A percentile compares a stretch with the other conserved stretches of the same genome.
phyloP scores from a whole-genome alignment of 2,329 filamentous ascomycete species.

The Aspergillus brunneoviolaceus region DNA sequence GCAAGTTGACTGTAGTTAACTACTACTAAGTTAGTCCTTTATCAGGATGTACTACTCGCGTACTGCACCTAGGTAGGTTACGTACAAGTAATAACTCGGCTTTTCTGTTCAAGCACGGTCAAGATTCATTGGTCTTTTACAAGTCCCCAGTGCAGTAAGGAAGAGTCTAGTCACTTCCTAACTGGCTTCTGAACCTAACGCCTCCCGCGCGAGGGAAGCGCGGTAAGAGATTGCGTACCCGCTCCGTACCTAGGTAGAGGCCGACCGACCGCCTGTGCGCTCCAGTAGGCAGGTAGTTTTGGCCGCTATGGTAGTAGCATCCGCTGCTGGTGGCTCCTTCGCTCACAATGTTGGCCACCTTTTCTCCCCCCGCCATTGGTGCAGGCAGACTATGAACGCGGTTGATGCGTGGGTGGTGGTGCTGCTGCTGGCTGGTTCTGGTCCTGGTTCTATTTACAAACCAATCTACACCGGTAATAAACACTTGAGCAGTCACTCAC shows the following conservation, averaged over 20 bases:
- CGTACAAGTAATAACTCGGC: neutral
- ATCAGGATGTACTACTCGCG: too few species aligned
- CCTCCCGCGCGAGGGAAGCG: slow-evolving; percentile 25
- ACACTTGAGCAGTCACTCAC: neutral
- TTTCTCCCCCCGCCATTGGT: too few species aligned
- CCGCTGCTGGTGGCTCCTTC: too few species aligned
- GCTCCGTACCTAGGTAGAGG: slow-evolving; percentile 1
- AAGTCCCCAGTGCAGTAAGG: too few species aligned
- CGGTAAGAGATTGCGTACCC: slow-evolving; percentile 14
- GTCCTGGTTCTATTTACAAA: neutral
- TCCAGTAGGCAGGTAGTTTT: too few species aligned
- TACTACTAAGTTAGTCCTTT: too few species aligned
- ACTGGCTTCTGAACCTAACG: slow-evolving; percentile 1
- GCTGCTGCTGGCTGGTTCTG: neutral
- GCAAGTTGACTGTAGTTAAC: too few species aligned
- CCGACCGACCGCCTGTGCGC: too few species aligned
- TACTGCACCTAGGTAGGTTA: too few species aligned
- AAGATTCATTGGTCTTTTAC: slow-evolving; percentile 16
- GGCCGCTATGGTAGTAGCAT: too few species aligned
- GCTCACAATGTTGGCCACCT: neutral
- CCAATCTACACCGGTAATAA: neutral
- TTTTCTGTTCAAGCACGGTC: neutral
- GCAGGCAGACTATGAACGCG: slow-evolving; percentile 13
- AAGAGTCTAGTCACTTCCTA: slow-evolving; percentile 7
- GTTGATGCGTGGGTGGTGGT: slow-evolving; percentile 11